Percentiles rank a stretch among this genome's conserved stretches.
These are phyloP conservation scores for Cytospora piceae DNA, from an alignment of 2,329 filamentous ascomycete genomes.

Conservation along the genomic window DNA sequence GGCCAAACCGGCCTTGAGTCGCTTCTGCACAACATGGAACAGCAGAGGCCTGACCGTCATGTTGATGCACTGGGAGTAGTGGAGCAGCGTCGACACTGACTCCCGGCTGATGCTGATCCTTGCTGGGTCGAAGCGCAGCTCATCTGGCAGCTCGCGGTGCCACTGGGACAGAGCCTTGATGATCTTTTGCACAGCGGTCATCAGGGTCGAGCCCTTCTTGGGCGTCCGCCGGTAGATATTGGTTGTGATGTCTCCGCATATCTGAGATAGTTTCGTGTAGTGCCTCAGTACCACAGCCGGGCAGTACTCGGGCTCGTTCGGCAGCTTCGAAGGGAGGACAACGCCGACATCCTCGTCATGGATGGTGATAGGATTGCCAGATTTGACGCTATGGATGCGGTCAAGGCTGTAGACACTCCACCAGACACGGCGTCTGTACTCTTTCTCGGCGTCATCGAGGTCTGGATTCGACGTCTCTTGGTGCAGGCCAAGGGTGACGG, in stretches of 20 bases:
- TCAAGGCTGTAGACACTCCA: slow-evolving; percentile 62
- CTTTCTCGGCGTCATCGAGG: slow-evolving; percentile 47
- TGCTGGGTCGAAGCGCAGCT: slow-evolving; percentile 52
- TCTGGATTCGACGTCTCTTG: slow-evolving; percentile 47
- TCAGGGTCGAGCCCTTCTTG: slow-evolving; percentile 50
- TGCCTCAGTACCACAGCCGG: slow-evolving; percentile 53
- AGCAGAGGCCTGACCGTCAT: slow-evolving; percentile 59
- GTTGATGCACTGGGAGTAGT: slow-evolving; percentile 62
- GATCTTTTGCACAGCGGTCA: slow-evolving; percentile 55
- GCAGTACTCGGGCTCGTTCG: slow-evolving; percentile 45
- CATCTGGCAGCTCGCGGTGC: slow-evolving; percentile 51
- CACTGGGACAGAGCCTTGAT: slow-evolving; percentile 53
- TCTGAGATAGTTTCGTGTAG: slow-evolving; percentile 57
- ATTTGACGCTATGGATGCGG: slow-evolving; percentile 56
- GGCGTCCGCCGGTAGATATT: slow-evolving; percentile 51
- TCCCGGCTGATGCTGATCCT: slow-evolving; percentile 52
- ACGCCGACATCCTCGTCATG: slow-evolving; percentile 58
- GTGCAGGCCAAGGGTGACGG: slow-evolving; percentile 59
- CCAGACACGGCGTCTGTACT: slow-evolving; percentile 57
- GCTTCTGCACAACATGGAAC: slow-evolving; percentile 56
- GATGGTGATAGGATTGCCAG: slow-evolving; percentile 58
- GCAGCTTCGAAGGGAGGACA: slow-evolving; percentile 40
- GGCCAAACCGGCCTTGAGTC: slow-evolving; percentile 43
- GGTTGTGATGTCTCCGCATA: slow-evolving; percentile 51
- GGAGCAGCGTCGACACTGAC: slow-evolving; percentile 54